Evolutionary conservation across 75 land plant genomes (phyloP), one percentile per base, ranked within the genome.

Genomic region (Pseudotsuga menziesii): DNA sequence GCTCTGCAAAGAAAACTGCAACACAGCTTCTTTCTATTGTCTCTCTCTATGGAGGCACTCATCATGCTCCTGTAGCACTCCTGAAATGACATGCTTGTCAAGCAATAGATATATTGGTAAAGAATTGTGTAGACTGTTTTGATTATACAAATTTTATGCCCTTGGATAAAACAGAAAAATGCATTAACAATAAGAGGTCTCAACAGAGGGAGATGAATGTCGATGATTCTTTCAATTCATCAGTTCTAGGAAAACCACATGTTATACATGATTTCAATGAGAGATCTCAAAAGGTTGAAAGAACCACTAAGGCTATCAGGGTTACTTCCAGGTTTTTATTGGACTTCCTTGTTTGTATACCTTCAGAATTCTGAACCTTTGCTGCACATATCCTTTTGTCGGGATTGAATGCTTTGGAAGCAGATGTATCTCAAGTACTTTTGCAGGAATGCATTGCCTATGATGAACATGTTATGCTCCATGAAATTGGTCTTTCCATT

Each of bases 401-500:
- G 32, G 32, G 1, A 29, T 29, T 29, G 32, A 29, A 1, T 29
- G 32, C 32, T 29, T 29, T 29, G 32, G 32, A 29, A 29, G 32
- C 32, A 57, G 75, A 83, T 79, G 87, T 84, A 75, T 73, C 83
- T 80, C 77, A 78, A 19, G 66, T 82, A 15, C 74, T 96, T 73
- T 74, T 93, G 63, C 20, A 52, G 32, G 83, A 85, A 73, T 93
- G 93, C 73, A 48, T 25, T 26, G 57, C 76, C 62, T 72, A 22
- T 58, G 81, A 83, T 77, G 82, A 91, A 56, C 81, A 78, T 22
- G 16, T 82, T 32, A 83, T 91, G 87, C 89, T 96, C 79, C 96
- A 96, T 84, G 89, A 86, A 52, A 71, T 96, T 56, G 98, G 98
- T 5, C 76, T 96, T 15, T 77, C 86, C 26, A 80, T 89, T 75